Percentiles rank a stretch among this genome's conserved stretches.
These are phyloP conservation scores for Russula brevipes DNA, from an alignment of 768 basidiomycete genomes.

Conservation along the genomic window DNA sequence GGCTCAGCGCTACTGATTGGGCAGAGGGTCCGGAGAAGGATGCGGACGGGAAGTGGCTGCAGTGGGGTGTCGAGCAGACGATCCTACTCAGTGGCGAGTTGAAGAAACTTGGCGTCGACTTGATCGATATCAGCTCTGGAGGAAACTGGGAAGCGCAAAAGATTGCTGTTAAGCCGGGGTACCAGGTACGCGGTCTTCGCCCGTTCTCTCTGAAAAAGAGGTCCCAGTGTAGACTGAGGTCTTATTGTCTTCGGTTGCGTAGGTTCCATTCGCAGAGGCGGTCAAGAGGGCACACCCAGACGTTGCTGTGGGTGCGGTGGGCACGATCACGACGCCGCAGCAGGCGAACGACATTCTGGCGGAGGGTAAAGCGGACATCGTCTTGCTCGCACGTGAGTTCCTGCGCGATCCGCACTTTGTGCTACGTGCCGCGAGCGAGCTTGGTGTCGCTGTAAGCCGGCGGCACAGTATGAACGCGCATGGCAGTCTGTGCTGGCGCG, in stretches of 20 bases:
- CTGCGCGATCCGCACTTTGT: slow-evolving; percentile 64
- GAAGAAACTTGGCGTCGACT: slow-evolving; percentile 59
- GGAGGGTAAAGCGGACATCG: slow-evolving; percentile 61
- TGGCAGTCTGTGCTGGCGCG: slow-evolving; percentile 41
- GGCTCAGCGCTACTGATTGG: slow-evolving; percentile 53
- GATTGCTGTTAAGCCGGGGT: slow-evolving; percentile 51
- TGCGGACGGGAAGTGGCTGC: slow-evolving; percentile 49
- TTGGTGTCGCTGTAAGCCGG: slow-evolving; percentile 60
- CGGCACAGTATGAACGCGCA: slow-evolving; percentile 66
- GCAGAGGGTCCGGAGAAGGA: slow-evolving; percentile 48
- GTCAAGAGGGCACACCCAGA: slow-evolving; percentile 57
- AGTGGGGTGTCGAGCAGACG: slow-evolving; percentile 79
- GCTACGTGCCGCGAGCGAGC: slow-evolving; percentile 52
- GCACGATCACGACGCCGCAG: slow-evolving; percentile 59
- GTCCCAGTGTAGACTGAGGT: too few species aligned
- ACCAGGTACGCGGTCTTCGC: slow-evolving; percentile 44
- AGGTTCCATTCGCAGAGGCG: slow-evolving; percentile 66
- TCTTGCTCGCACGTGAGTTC: slow-evolving; percentile 63
- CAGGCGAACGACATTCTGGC: slow-evolving; percentile 59
- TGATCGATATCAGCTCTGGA: slow-evolving; percentile 60
- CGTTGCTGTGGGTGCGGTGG: slow-evolving; percentile 58
- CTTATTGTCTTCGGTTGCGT: not conserved
- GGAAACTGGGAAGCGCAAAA: slow-evolving; percentile 45
- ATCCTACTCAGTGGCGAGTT: slow-evolving; percentile 52
- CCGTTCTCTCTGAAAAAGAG: too few species aligned